Conservation (phyloP, 2,329 filamentous ascomycete species). For the Dryadomyces quercivorus region DNA sequence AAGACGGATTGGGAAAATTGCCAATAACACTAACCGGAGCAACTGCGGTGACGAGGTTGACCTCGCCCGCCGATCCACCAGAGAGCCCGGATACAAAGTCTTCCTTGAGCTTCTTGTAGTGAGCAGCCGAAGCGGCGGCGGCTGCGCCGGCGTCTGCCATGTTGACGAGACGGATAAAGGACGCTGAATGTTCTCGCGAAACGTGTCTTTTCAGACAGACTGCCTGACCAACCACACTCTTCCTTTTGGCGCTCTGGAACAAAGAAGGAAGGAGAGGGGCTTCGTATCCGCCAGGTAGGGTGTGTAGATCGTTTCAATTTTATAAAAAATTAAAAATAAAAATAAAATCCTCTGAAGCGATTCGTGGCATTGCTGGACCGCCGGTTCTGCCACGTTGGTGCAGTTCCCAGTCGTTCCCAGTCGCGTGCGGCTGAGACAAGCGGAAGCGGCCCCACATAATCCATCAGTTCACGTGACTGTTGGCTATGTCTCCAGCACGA, state of each 20-base stretch:
- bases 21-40: conserved; percentile 59
- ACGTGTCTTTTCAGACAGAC: neutral
- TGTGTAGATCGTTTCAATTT: too few species aligned
- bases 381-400: too few species aligned
- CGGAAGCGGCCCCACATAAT: neutral
- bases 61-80: conserved; percentile 72
- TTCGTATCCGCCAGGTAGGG: too few species aligned
- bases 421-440: neutral
- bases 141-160: neutral
- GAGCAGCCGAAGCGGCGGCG: conserved; percentile 24
- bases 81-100: conserved; percentile 88
- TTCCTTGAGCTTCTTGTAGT: conserved; percentile 87
- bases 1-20: too few species aligned
- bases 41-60: conserved; percentile 75
- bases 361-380: too few species aligned
- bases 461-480: neutral
- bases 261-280: too few species aligned
- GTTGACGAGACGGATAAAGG: neutral
- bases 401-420: neutral
- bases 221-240: too few species aligned
- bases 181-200: too few species aligned
- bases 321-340: too few species aligned
- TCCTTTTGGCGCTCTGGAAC: too few species aligned
- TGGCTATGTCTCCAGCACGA: too few species aligned
- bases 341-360: too few species aligned